These are phyloP conservation scores for Flaveria brownii DNA, from an alignment of 129 eudicot genomes.

Conservation along the genomic window DNA sequence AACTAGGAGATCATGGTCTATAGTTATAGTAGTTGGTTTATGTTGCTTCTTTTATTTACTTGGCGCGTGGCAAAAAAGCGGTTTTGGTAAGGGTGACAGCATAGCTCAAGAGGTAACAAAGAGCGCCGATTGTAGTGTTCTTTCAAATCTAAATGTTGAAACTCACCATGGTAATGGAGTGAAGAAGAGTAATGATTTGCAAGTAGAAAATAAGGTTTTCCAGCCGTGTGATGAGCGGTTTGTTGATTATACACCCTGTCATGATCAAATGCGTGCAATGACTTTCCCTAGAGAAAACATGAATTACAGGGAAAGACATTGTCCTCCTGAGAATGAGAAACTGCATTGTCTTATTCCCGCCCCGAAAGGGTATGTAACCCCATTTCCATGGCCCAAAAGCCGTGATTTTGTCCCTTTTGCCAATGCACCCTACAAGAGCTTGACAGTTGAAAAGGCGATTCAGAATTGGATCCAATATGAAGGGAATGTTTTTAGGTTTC, in stretches of 20 bases:
- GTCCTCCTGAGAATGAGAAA: slow-evolving; percentile 71
- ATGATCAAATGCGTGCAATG: slow-evolving; percentile 77
- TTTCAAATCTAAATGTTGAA: slow-evolving; percentile 51
- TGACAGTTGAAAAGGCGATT: slow-evolving; percentile 79
- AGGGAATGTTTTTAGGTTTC: slow-evolving; percentile 64
- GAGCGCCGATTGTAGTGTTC: slow-evolving; percentile 52
- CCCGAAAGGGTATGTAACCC: slow-evolving; percentile 68
- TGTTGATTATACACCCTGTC: slow-evolving; percentile 81
- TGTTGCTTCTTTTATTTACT: slow-evolving; percentile 64
- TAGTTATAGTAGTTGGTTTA: slow-evolving; percentile 59
- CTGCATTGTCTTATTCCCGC: slow-evolving; percentile 82
- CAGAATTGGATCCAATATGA: slow-evolving; percentile 78
- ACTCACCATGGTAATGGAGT: slow-evolving; percentile 52
- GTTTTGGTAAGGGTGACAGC: slow-evolving; percentile 69
- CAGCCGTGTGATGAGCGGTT: slow-evolving; percentile 53
- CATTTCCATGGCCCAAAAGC: slow-evolving; percentile 87
- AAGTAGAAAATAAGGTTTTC: slow-evolving; percentile 26
- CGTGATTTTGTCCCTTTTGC: slow-evolving; percentile 73
- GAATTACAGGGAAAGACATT: slow-evolving; percentile 86
- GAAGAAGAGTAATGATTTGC: slow-evolving; percentile 17
- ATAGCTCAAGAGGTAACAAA: slow-evolving; percentile 62
- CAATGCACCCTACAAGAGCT: slow-evolving; percentile 69
- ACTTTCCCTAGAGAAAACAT: slow-evolving; percentile 79
- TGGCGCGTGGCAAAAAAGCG: slow-evolving; percentile 70
- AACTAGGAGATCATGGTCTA: slow-evolving; percentile 47